Evolutionary conservation across 139 green algal genomes (phyloP).

Genomic region (Tetradesmus lagerheimii): DNA sequence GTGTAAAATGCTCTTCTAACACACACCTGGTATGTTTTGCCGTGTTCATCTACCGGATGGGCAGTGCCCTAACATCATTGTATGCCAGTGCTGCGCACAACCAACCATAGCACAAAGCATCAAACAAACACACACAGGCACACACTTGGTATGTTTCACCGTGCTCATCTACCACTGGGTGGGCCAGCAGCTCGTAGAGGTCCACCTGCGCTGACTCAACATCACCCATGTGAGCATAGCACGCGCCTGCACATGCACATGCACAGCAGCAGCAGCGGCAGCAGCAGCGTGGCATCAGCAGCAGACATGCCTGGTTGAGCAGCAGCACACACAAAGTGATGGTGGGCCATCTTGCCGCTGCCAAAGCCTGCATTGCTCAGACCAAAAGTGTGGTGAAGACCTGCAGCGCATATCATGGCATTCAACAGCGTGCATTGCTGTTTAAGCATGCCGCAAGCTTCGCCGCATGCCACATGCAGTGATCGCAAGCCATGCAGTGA

Average conservation of each 20-base stretch:
- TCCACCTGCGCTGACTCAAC: neutral
- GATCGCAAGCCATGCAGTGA: no score
- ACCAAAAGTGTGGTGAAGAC: no score
- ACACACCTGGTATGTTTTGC: no score
- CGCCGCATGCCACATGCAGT: no score
- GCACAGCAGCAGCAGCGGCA: neutral
- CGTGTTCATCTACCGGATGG: no score
- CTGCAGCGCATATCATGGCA: no score
- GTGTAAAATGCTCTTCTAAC: no score
- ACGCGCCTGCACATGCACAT: neutral
- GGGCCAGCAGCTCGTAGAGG: slow-evolving; percentile 13
- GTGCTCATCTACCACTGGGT: slow-evolving; percentile 5
- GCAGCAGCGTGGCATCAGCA: neutral
- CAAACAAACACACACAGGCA: neutral
- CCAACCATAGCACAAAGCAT: no score
- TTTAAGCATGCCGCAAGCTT: no score
- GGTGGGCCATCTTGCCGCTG: neutral
- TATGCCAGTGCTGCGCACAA: no score
- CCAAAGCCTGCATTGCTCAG: neutral
- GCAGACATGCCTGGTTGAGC: neutral
- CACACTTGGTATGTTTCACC: neutral
- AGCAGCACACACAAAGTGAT: neutral
- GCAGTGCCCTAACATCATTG: no score
- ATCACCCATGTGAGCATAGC: slow-evolving; percentile 3
- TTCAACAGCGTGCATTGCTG: no score